phyloP scores from a whole-genome alignment of 441 rosid species.

The Adansonia madagascariensis region DNA sequence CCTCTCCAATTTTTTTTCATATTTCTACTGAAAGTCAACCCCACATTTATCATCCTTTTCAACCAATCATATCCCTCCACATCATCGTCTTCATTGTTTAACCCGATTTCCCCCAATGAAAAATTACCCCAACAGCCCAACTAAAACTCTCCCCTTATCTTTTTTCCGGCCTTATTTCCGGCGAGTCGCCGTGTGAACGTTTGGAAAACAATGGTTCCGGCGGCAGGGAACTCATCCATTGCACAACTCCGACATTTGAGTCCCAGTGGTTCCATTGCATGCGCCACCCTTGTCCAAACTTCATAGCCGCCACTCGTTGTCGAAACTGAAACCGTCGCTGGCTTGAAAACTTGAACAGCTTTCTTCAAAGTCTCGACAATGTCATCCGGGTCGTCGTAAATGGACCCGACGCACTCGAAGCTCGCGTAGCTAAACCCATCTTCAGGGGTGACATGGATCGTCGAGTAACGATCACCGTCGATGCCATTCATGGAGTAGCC shows the following conservation, averaged over 20 bases:
- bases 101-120: not conserved
- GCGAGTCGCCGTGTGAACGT: conserved; percentile 67
- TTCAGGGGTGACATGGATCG: conserved; percentile 96
- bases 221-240: conserved; percentile 72
- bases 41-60: conserved; percentile 22
- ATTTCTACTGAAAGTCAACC: conserved; percentile 37
- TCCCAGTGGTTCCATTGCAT: conserved; percentile 67
- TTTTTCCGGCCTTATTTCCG: conserved; percentile 46
- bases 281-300: conserved; percentile 66
- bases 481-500: conserved; percentile 98
- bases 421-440: conserved; percentile 96
- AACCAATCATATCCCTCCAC: conserved; percentile 45
- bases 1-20: conserved; percentile 15
- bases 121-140: conserved; percentile 3
- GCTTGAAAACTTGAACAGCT: conserved; percentile 75
- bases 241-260: conserved; percentile 74
- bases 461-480: conserved; percentile 81
- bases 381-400: conserved; percentile 57
- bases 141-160: conserved; percentile 25
- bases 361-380: conserved; percentile 54
- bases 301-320: conserved; percentile 60
- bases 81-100: conserved; percentile 31
- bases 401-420: conserved; percentile 78
- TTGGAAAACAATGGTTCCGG: conserved; percentile 73
- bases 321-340: conserved; percentile 67